Evolutionary conservation across 306 rosid species (phyloP), one percentile per base, ranked within the genome.

Genomic region (Oemleria cerasiformis): DNA sequence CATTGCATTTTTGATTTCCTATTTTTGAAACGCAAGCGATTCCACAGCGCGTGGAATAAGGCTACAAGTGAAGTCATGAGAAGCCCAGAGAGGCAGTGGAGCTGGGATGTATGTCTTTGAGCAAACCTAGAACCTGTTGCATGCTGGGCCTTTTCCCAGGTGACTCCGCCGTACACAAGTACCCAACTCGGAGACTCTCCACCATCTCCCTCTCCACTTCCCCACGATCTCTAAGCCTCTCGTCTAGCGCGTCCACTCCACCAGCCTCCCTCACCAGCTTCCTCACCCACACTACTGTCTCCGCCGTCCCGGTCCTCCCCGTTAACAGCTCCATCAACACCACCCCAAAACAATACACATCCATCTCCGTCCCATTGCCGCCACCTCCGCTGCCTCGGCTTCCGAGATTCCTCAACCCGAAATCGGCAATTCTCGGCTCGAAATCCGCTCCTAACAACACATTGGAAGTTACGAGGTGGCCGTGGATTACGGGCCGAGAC

Each of bases 301-400:
- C 97, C 41, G 96, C 96, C 38, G 92, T 78, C 57, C 96, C 97
- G 0, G 79, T 45, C 71, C 79, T 81, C 41, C 97, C 99, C 36
- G 97, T 91, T 72, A 94, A 10, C 6, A 94, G 84, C 88, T 94
- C 99, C 88, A 94, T 91, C 80, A 94, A 68, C 49, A 94, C 92
- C 70, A 89, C 96, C 19, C 99, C 99, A 54, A 94, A 94, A 64
- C 99, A 91, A 16, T 94, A 94, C n/a, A 91, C 99, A 54, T 95
- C 99, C 21, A 77, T 79, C 74, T 88, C 96, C 1, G 85, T 77
- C 58, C 63, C 75, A 3, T 11, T 30, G 41, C 42, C 20, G 9
- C 34, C 34, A 21, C 60, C 60, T 3, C 60, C 34, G 14, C 86
- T 80, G 3, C 79, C 53, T 20, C 19, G 57, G 3, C 19, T 14